These are phyloP conservation scores for Wickerhamomyces canadensis DNA, from an alignment of 805 yeast genomes.

Conservation along the genomic window DNA sequence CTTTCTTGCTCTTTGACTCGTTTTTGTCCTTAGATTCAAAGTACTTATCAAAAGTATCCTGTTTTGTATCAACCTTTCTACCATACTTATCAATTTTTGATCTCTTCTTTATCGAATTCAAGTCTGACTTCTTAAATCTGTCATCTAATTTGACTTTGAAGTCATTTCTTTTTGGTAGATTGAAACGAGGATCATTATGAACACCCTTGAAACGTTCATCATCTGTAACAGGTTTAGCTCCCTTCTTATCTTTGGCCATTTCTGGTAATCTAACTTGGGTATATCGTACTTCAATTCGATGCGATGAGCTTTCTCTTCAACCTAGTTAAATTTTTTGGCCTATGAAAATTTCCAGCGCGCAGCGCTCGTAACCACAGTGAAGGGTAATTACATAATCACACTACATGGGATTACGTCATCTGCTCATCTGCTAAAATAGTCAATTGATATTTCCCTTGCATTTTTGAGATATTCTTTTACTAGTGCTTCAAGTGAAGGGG, in stretches of 20 bases:
- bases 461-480: too few species aligned
- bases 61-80: slow-evolving; percentile 49
- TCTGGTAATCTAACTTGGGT: neutral
- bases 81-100: slow-evolving; percentile 85
- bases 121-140: slow-evolving; percentile 64
- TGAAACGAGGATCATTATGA: slow-evolving; percentile 85
- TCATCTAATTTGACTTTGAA: slow-evolving; percentile 77
- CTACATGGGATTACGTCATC: too few species aligned
- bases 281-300: neutral
- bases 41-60: slow-evolving; percentile 19
- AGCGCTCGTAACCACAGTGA: too few species aligned
- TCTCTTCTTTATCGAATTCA: slow-evolving; percentile 50
- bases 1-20: slow-evolving; percentile 12
- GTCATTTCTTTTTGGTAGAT: slow-evolving; percentile 61
- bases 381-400: too few species aligned
- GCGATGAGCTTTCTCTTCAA: neutral
- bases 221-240: slow-evolving; percentile 27
- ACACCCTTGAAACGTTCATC: slow-evolving; percentile 80
- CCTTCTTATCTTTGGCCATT: slow-evolving; percentile 4
- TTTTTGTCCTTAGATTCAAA: slow-evolving; percentile 35
- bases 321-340: neutral
- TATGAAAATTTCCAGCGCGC: too few species aligned
- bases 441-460: too few species aligned
- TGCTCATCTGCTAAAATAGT: too few species aligned
- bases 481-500: too few species aligned